Base-by-base conservation (phyloP, 75 land plant species). In the Picea glauca region DNA sequence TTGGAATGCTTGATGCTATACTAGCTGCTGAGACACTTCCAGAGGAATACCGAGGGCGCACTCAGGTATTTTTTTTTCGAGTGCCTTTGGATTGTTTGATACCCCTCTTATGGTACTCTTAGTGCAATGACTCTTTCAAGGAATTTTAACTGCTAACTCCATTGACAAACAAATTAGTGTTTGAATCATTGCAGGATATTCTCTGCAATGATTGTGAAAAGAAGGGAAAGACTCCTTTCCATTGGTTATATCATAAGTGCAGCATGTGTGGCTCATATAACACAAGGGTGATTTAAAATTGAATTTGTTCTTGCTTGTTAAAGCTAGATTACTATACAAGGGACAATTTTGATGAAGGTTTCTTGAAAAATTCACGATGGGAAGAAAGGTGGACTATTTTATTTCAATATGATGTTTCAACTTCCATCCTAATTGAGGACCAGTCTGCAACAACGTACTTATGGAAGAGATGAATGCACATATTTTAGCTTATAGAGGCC, bases 241-340 rank as follows among this genome's bases (percentile, higher is more conserved):
- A 93, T 74, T 93, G 93, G 93, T 80, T 91, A 8, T 84, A 91
- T 67, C 95, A 91, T 76, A 91, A 93, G 77, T 93, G 95, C 78
- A 56, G 84, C 7, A n/a, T 76, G 23, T 93, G 95, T 84, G 88
- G 91, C 3, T 93, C 95, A 35, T 93, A 93, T 80, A 93, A 93
- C 63, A 91, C 95, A 2, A 80, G 93, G 78, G 74, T 84, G n/a
- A 81, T 88, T 5, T 92, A 78, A 88, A 70, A 46, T 18, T n/a
- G 54, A 23, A 70, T n/a, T 18, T 40, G n/a, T 8, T 70, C 43
- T 43, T 70, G 13, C 35, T 70, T 40, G 54, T 20, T 38, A 43
- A 70, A 8, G 2, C 20, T 40, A 32, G 8, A 11, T 43, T 70
- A 33, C 13, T 70, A 70, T 46, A 43, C 54, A 40, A 7, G 9